Conservation (phyloP, 2,329 filamentous ascomycete species). For the Microdochium nivale region DNA sequence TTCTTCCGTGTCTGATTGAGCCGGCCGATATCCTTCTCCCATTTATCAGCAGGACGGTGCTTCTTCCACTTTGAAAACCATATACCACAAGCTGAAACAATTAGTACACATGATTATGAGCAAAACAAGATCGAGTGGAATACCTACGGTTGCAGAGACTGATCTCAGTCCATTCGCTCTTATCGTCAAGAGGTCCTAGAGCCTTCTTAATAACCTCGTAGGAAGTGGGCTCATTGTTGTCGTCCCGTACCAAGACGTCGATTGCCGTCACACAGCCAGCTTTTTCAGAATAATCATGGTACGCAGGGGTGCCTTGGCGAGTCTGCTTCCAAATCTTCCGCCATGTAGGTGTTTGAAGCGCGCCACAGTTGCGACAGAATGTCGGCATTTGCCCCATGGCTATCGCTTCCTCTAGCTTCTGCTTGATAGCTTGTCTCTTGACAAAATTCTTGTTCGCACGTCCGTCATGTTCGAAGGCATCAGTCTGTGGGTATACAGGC, state of each 20-base stretch:
- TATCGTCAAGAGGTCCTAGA: slow-evolving; percentile 52
- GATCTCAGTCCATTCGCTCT: slow-evolving; percentile 59
- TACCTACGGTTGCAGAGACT: slow-evolving; percentile 80
- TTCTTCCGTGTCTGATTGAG: slow-evolving; percentile 43
- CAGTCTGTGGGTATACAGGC: slow-evolving; percentile 32
- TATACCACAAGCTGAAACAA: slow-evolving; percentile 66
- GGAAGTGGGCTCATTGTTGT: slow-evolving; percentile 50
- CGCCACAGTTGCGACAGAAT: slow-evolving; percentile 87
- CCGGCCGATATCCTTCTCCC: slow-evolving; percentile 58
- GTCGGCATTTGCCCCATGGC: slow-evolving; percentile 76
- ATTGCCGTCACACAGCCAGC: slow-evolving; percentile 69
- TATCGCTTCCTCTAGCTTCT: slow-evolving; percentile 55
- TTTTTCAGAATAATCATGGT: slow-evolving; percentile 63
- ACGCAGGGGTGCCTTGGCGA: slow-evolving; percentile 58
- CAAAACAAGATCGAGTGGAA: neutral
- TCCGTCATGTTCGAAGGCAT: slow-evolving; percentile 23
- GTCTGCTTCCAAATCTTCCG: slow-evolving; percentile 83
- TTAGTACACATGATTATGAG: slow-evolving; percentile 13
- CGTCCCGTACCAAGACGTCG: slow-evolving; percentile 55
- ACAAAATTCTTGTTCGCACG: slow-evolving; percentile 55
- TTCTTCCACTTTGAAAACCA: slow-evolving; percentile 85
- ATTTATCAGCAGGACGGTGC: slow-evolving; percentile 76
- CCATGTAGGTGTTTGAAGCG: slow-evolving; percentile 95
- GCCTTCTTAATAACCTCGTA: slow-evolving; percentile 76
- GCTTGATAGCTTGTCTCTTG: slow-evolving; percentile 53